Percentiles rank a stretch among this genome's conserved stretches.
These are phyloP conservation scores for Chlorella sp. DNA, from an alignment of 139 green algal genomes.

Conservation along the genomic window DNA sequence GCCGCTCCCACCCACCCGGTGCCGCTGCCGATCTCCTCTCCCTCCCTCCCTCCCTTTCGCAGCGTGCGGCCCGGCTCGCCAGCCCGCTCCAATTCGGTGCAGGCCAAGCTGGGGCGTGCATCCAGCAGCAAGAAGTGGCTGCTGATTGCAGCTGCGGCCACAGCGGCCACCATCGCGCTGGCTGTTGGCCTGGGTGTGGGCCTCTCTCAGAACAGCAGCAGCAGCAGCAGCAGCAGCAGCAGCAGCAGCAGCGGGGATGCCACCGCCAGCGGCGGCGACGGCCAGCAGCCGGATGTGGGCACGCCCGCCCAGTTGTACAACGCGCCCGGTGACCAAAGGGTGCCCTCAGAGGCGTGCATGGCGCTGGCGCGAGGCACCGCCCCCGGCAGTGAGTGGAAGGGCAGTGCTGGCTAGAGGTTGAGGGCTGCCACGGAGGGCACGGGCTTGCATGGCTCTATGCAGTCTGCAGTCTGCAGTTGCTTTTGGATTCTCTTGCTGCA, in stretches of 20 bases:
- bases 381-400: neutral
- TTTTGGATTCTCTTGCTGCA: no score
- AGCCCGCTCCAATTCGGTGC: neutral
- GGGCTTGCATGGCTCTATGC: no score
- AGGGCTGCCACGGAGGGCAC: no score
- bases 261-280: neutral
- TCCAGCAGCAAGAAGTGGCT: conserved; percentile 26
- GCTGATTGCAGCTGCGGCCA: neutral
- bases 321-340: neutral
- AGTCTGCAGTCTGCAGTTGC: no score
- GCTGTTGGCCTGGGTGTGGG: conserved; percentile 8
- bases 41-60: neutral
- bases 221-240: neutral
- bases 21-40: neutral
- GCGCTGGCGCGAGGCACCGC: neutral
- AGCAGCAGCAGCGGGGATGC: neutral
- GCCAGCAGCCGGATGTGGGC: neutral
- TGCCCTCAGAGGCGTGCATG: neutral
- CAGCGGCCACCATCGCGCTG: neutral
- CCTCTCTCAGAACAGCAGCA: neutral
- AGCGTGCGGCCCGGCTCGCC: neutral
- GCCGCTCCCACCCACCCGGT: no score
- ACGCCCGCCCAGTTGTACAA: neutral
- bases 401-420: no score
- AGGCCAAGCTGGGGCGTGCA: neutral